Conservation (phyloP, 2,329 filamentous ascomycete species). For the Sporothrix luriei region DNA sequence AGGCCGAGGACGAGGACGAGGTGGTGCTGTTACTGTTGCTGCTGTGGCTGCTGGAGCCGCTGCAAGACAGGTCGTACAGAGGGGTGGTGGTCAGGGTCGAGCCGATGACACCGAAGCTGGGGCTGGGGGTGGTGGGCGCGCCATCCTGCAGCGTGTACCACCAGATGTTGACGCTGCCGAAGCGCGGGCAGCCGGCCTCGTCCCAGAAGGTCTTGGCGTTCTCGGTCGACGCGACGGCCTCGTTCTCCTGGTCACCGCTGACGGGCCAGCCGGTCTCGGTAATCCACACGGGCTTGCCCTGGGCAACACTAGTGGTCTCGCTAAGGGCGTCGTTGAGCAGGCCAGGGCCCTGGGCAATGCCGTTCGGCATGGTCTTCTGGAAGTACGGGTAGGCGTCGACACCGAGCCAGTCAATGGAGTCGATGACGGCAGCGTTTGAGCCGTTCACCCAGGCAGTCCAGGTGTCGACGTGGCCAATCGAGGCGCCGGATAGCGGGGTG, state of each 20-base stretch:
- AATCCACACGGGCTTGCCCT: slow-evolving; percentile 76
- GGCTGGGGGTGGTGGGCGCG: slow-evolving; percentile 59
- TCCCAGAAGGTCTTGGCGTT: slow-evolving; percentile 84
- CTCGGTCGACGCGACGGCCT: slow-evolving; percentile 62
- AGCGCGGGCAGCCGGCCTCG: slow-evolving; percentile 71
- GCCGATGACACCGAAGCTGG: slow-evolving; percentile 71
- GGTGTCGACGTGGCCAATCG: slow-evolving; percentile 84
- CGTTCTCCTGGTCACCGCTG: slow-evolving; percentile 63
- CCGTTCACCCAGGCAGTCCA: slow-evolving; percentile 79
- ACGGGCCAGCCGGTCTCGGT: slow-evolving; percentile 90
- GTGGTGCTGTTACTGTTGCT: too few species aligned
- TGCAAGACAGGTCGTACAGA: slow-evolving; percentile 66
- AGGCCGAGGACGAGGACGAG: slow-evolving; percentile 28
- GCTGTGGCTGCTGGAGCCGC: slow-evolving; percentile 38
- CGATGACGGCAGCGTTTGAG: slow-evolving; percentile 70
- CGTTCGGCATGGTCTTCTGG: slow-evolving; percentile 68
- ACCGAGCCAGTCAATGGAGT: slow-evolving; percentile 75
- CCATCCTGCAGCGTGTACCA: slow-evolving; percentile 78
- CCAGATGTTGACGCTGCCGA: slow-evolving; percentile 68
- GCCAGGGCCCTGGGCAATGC: slow-evolving; percentile 62
- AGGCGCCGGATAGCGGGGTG: slow-evolving; percentile 59
- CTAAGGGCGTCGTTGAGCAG: slow-evolving; percentile 70
- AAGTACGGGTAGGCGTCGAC: slow-evolving; percentile 87
- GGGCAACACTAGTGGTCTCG: slow-evolving; percentile 59
- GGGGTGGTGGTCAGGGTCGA: slow-evolving; percentile 56